Evolutionary conservation across 768 basidiomycete genomes (phyloP).

Genomic region (Rhizopogon rudus): DNA sequence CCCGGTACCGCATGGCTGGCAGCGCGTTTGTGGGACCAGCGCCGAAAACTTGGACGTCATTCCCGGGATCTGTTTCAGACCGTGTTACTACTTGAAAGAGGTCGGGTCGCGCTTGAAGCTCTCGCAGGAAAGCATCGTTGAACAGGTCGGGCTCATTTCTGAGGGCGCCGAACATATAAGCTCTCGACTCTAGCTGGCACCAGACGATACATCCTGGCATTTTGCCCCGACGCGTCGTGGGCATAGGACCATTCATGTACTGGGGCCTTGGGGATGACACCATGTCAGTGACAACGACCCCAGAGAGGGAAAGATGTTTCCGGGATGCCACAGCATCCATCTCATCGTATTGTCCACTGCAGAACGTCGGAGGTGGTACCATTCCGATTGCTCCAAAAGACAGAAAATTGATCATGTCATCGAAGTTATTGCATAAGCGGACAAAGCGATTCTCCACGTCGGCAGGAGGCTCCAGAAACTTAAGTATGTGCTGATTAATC

Average conservation of each 20-base stretch:
- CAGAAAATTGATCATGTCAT: constrained; percentile 26
- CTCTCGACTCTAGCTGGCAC: constrained; percentile 16
- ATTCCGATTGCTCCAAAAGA: constrained; percentile 18
- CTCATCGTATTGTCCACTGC: neutral
- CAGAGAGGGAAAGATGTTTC: constrained; percentile 18
- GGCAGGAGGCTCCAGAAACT: constrained; percentile 5
- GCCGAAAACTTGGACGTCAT: constrained; percentile 21
- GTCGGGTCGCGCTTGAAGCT: constrained; percentile 26
- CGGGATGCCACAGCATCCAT: constrained; percentile 2
- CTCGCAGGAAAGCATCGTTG: constrained; percentile 19
- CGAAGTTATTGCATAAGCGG: constrained; percentile 24
- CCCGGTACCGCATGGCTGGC: constrained; percentile 8
- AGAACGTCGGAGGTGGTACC: constrained; percentile 16
- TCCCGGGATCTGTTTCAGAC: constrained; percentile 22
- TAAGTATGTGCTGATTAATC: constrained; percentile 4
- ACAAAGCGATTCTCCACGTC: constrained; percentile 26
- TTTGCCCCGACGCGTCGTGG: constrained; percentile 5
- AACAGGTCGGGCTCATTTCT: constrained; percentile 23
- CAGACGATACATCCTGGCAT: constrained; percentile 16
- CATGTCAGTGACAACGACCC: constrained; percentile 17
- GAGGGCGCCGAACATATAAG: constrained; percentile 28
- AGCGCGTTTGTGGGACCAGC: constrained; percentile 7
- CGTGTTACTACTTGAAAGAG: constrained; percentile 26
- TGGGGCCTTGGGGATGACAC: neutral
- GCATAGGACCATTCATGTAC: constrained; percentile 3